These are phyloP conservation scores for Plasmopara viticola DNA, from an alignment of 352 stramenopile genomes.

Conservation along the genomic window DNA sequence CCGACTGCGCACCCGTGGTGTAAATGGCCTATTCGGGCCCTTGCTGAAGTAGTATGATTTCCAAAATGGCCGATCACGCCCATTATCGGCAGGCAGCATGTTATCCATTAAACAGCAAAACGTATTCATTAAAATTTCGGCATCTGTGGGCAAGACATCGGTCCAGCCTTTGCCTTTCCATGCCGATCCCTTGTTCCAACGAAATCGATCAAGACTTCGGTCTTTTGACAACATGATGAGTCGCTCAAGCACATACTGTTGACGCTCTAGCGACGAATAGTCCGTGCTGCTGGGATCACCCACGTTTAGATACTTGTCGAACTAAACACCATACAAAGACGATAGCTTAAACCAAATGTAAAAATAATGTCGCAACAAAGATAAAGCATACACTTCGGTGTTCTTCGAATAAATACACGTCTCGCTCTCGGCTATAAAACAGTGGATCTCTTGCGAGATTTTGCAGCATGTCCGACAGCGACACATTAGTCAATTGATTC, in stretches of 20 bases:
- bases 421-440: constrained; percentile 69
- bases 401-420: constrained; percentile 76
- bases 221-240: constrained; percentile 85
- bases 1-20: constrained; percentile 55
- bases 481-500: constrained; percentile 79
- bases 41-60: constrained; percentile 78
- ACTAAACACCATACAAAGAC: constrained; percentile 24
- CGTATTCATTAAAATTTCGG: constrained; percentile 84
- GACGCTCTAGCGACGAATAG: constrained; percentile 68
- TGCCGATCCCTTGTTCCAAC: constrained; percentile 71
- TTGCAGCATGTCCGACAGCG: constrained; percentile 70
- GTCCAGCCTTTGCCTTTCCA: constrained; percentile 86
- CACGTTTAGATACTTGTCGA: constrained; percentile 85
- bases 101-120: constrained; percentile 88
- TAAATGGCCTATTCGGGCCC: constrained; percentile 66
- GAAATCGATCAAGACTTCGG: constrained; percentile 75
- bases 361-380: background rate
- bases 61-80: constrained; percentile 75
- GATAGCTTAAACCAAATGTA: background rate
- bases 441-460: constrained; percentile 53
- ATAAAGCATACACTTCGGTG: constrained; percentile 50
- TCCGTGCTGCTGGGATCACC: constrained; percentile 61
- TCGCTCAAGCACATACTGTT: constrained; percentile 80
- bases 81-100: constrained; percentile 67
- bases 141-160: constrained; percentile 66